A percentile compares a stretch with the other conserved stretches of the same genome.
Conservation (phyloP, 2,329 filamentous ascomycete species). For the Alternaria brassicicola region DNA sequence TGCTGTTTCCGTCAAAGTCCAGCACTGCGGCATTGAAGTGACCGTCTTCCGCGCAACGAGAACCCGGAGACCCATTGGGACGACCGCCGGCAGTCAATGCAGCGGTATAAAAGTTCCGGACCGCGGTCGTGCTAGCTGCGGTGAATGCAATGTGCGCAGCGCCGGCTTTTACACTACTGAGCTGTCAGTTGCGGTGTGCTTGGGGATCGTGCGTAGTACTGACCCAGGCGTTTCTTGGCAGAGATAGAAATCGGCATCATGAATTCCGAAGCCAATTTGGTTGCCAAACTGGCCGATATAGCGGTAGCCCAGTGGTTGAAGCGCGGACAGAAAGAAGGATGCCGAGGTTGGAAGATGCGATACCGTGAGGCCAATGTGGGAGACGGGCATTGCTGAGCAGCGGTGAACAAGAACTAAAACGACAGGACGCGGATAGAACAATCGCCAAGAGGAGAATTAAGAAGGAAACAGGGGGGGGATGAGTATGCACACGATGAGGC, state of each 20-base stretch:
- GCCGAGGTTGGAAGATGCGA: slow-evolving; percentile 78
- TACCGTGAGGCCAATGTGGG: slow-evolving; percentile 70
- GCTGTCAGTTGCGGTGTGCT: slow-evolving; percentile 29
- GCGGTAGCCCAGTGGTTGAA: slow-evolving; percentile 77
- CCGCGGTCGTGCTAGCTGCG: slow-evolving; percentile 68
- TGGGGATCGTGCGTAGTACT: slow-evolving; percentile 30
- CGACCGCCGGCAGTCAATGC: slow-evolving; percentile 69
- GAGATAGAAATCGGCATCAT: slow-evolving; percentile 68
- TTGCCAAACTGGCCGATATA: slow-evolving; percentile 69
- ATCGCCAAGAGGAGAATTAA: slow-evolving; percentile 7
- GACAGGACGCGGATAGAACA: slow-evolving; percentile 22
- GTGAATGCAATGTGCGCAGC: slow-evolving; percentile 70
- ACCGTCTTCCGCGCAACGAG: slow-evolving; percentile 60
- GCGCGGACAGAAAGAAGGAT: slow-evolving; percentile 81
- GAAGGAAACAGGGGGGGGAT: slow-evolving; percentile 15
- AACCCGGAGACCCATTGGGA: slow-evolving; percentile 62
- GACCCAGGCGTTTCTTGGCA: slow-evolving; percentile 66
- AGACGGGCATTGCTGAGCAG: slow-evolving; percentile 61
- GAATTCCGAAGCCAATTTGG: slow-evolving; percentile 66
- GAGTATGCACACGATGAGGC: slow-evolving; percentile 20
- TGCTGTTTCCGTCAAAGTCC: slow-evolving; percentile 83
- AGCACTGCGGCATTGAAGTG: slow-evolving; percentile 69
- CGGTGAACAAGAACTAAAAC: slow-evolving; percentile 18
- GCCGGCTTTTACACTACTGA: slow-evolving; percentile 54
- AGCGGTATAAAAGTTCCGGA: slow-evolving; percentile 73